Percentiles rank a stretch among this genome's conserved stretches.
Conservation (phyloP, 2,329 filamentous ascomycete species). For the Penicillium sp. region DNA sequence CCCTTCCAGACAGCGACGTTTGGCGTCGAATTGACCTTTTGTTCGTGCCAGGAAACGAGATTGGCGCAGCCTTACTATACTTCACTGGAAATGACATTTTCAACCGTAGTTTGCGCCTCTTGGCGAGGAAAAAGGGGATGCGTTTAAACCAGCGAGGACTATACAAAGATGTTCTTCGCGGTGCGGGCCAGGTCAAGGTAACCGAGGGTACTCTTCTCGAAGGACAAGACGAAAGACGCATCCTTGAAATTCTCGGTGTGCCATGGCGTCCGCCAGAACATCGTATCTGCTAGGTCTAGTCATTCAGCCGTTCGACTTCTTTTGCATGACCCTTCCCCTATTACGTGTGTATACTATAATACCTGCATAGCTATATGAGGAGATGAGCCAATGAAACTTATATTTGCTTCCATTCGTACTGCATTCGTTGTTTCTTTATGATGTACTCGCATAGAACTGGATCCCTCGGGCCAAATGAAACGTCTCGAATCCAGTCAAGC, state of each 20-base stretch:
- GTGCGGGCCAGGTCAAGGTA: slow-evolving; percentile 54
- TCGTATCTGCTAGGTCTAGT: slow-evolving; percentile 66
- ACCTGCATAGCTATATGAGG: not conserved
- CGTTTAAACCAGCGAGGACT: slow-evolving; percentile 78
- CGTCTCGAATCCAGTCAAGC: not conserved
- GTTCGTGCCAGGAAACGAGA: slow-evolving; percentile 72
- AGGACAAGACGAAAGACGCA: slow-evolving; percentile 68
- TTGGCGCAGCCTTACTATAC: slow-evolving; percentile 85
- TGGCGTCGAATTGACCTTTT: slow-evolving; percentile 86
- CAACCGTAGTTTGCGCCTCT: slow-evolving; percentile 76
- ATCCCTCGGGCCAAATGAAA: not conserved
- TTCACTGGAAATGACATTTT: slow-evolving; percentile 96
- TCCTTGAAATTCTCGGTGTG: slow-evolving; percentile 79
- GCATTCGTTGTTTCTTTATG: not conserved
- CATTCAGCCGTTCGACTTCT: not conserved
- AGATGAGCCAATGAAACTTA: not conserved
- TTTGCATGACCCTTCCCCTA: not conserved
- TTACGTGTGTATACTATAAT: not conserved
- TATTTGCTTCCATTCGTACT: not conserved
- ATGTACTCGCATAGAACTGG: no score
- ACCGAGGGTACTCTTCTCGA: slow-evolving; percentile 70
- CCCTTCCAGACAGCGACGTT: slow-evolving; percentile 55
- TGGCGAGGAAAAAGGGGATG: slow-evolving; percentile 79
- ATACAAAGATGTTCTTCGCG: slow-evolving; percentile 66
- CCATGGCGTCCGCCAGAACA: slow-evolving; percentile 76